Conservation (phyloP, 2,329 filamentous ascomycete genomes). For the Incumbomyces delicatus region DNA sequence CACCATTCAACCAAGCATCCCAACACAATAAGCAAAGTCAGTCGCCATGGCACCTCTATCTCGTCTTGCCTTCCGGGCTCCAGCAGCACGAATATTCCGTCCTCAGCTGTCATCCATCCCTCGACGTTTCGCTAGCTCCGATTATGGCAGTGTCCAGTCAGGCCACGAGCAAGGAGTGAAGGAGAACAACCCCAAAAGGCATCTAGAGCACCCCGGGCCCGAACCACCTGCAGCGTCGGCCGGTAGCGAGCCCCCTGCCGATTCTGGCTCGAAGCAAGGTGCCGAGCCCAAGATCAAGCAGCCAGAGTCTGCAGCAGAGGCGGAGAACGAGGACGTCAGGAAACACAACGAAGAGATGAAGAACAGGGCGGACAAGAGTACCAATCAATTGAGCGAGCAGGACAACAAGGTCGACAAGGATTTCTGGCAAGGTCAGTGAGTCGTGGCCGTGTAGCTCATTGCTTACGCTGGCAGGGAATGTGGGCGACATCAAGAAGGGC, state of each 20-base stretch:
- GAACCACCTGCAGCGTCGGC: slow-evolving; percentile 13
- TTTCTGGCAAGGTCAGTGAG: slow-evolving; percentile 18
- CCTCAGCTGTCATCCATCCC: slow-evolving; percentile 7
- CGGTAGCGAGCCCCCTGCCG: background rate
- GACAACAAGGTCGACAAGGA: slow-evolving; percentile 22
- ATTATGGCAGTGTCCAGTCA: slow-evolving; percentile 18
- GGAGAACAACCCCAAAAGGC: slow-evolving; percentile 14
- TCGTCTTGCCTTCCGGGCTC: slow-evolving; percentile 2
- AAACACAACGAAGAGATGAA: slow-evolving; percentile 16
- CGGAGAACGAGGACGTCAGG: slow-evolving; percentile 17
- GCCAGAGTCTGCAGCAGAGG: slow-evolving; percentile 18
- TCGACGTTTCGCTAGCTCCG: slow-evolving; percentile 12
- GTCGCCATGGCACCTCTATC: slow-evolving; percentile 2
- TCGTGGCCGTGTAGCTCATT: background rate
- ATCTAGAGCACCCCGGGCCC: slow-evolving; percentile 21
- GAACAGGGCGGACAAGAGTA: slow-evolving; percentile 4
- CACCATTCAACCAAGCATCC: too few relatives aligned
- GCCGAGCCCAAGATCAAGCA: slow-evolving; percentile 16
- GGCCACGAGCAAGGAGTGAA: slow-evolving; percentile 15
- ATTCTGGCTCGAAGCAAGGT: slow-evolving; percentile 5
- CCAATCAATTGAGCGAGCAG: slow-evolving; percentile 18
- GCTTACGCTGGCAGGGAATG: slow-evolving; percentile 12
- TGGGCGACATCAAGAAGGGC: slow-evolving; percentile 11
- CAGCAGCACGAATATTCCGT: slow-evolving; percentile 1
- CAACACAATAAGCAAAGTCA: too few relatives aligned